phyloP scores from a whole-genome alignment of 2,329 filamentous ascomycete species.

The Dothideomycetidae sp. region DNA sequence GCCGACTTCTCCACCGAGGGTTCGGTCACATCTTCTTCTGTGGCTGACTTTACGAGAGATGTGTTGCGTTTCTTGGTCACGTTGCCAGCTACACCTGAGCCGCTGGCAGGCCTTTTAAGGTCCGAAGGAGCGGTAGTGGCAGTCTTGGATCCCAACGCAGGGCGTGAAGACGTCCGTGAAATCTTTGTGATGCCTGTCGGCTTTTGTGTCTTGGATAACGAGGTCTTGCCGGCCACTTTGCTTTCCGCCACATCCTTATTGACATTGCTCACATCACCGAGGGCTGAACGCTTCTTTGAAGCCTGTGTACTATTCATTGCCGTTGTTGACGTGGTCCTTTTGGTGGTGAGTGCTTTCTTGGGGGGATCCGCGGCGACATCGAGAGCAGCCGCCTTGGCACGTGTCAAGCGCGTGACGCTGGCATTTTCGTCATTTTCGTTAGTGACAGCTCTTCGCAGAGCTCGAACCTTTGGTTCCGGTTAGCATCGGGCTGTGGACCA shows the following conservation, averaged over 20 bases:
- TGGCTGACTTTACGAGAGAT: constrained; percentile 40
- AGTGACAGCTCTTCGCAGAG: constrained; percentile 59
- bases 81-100: constrained; percentile 51
- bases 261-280: constrained; percentile 93
- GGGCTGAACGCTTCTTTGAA: constrained; percentile 61
- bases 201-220: constrained; percentile 46
- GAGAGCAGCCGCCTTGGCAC: constrained; percentile 74
- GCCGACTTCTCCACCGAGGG: constrained; percentile 47
- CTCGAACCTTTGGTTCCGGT: constrained; percentile 45
- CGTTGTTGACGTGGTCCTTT: constrained; percentile 27
- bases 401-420: constrained; percentile 65
- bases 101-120: constrained; percentile 57
- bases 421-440: constrained; percentile 93
- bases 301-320: constrained; percentile 32
- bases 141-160: constrained; percentile 52
- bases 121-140: constrained; percentile 48
- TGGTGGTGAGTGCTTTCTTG: constrained; percentile 33
- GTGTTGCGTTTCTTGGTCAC: constrained; percentile 55
- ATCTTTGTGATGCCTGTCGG: constrained; percentile 71
- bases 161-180: constrained; percentile 45
- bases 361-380: constrained; percentile 39
- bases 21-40: constrained; percentile 41
- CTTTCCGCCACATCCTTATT: constrained; percentile 60
- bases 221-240: constrained; percentile 48
- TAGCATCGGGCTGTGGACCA: constrained; percentile 26